phyloP scores from a whole-genome alignment of 768 basidiomycete species.

The Leccinum sublutescens region DNA sequence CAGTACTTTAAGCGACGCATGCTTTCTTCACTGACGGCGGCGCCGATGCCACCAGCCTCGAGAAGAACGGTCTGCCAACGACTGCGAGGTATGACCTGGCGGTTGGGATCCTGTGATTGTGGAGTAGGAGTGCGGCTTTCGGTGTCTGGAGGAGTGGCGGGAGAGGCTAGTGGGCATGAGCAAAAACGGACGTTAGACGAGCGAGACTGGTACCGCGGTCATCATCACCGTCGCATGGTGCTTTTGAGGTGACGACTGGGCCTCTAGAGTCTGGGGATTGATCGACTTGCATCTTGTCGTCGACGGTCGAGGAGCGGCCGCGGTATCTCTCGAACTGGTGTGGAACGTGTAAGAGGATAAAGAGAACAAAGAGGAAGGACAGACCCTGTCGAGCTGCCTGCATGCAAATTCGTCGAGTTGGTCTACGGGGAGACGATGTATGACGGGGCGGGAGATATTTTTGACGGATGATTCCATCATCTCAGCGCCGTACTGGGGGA shows the following conservation, averaged over 20 bases:
- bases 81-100: constrained; percentile 68
- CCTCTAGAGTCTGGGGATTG: constrained; percentile 1
- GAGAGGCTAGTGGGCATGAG: constrained; percentile 9
- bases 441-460: constrained; percentile 77
- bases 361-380: constrained; percentile 17
- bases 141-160: background rate
- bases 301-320: constrained; percentile 33
- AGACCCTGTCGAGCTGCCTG: constrained; percentile 78
- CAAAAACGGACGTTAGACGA: constrained; percentile 3
- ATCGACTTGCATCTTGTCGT: constrained; percentile 32
- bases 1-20: constrained; percentile 85
- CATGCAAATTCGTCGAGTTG: constrained; percentile 87
- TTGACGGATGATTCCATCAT: constrained; percentile 85
- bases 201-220: constrained; percentile 6
- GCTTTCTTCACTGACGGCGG: constrained; percentile 87
- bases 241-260: background rate
- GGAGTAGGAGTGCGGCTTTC: constrained; percentile 26
- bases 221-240: background rate
- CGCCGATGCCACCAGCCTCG: constrained; percentile 85
- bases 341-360: background rate
- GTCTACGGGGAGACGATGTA: constrained; percentile 71
- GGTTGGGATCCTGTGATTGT: constrained; percentile 28
- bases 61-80: constrained; percentile 82
- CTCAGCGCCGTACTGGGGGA: constrained; percentile 75
- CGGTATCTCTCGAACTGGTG: constrained; percentile 51